Evolutionary conservation across 441 rosid genomes (phyloP).

Genomic region (Eutrema salsugineum): DNA sequence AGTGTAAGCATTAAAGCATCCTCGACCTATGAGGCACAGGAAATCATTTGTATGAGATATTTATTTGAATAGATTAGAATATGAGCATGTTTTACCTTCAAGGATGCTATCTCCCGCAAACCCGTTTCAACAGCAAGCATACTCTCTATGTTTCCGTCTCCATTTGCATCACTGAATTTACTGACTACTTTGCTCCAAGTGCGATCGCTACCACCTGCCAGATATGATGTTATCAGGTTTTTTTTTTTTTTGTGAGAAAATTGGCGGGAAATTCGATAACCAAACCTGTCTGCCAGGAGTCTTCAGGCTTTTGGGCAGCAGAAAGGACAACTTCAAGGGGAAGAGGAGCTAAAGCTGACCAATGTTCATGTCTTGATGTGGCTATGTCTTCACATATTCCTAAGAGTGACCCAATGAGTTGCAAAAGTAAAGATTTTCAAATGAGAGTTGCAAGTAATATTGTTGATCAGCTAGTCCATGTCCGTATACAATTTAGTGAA

Average conservation of each 20-base stretch:
- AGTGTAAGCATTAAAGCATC: constrained; percentile 78
- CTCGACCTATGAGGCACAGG: constrained; percentile 54
- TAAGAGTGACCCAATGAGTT: constrained; percentile 18
- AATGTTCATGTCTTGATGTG: constrained; percentile 67
- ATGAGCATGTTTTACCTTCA: constrained; percentile 42
- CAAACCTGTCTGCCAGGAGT: constrained; percentile 65
- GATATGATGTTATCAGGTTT: constrained; percentile 21
- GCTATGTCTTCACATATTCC: constrained; percentile 84
- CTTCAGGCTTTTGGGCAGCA: constrained; percentile 97
- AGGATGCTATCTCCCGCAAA: constrained; percentile 81
- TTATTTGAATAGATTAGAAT: background rate
- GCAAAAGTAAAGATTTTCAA: constrained; percentile 7
- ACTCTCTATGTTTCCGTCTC: constrained; percentile 93
- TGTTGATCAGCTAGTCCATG: background rate
- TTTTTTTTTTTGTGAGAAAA: background rate
- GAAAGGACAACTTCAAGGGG: constrained; percentile 93
- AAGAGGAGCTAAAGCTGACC: constrained; percentile 98
- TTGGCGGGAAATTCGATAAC: background rate
- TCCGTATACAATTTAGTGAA: background rate
- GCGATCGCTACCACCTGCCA: constrained; percentile 45
- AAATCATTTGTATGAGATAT: background rate
- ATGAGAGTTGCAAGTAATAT: background rate
- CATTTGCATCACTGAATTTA: constrained; percentile 72
- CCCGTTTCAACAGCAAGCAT: constrained; percentile 98
- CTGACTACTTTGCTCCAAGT: constrained; percentile 63